These are phyloP conservation scores for Allium cepa DNA, from an alignment of 106 monocot species.

Conservation along the genomic window DNA sequence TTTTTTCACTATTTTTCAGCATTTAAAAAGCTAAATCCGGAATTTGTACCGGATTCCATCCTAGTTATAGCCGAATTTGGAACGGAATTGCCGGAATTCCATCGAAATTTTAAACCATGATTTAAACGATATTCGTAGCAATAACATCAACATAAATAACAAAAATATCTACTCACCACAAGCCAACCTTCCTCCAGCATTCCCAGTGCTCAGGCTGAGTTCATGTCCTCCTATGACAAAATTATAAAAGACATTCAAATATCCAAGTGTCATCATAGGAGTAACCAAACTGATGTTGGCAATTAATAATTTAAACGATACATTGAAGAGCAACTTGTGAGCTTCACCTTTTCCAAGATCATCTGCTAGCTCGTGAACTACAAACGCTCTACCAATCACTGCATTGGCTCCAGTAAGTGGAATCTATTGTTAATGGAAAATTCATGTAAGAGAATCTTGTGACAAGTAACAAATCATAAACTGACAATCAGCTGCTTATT, in stretches of 20 bases:
- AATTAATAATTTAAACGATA: too few relatives aligned
- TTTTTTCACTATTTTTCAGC: too few relatives aligned
- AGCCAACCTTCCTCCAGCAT: slow-evolving; percentile 85
- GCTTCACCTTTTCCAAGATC: slow-evolving; percentile 77
- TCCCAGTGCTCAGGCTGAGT: slow-evolving; percentile 78
- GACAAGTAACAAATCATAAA: too few relatives aligned
- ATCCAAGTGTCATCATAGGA: background rate
- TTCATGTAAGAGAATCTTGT: too few relatives aligned
- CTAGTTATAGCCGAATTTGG: too few relatives aligned
- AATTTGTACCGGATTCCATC: too few relatives aligned
- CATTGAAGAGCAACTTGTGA: background rate
- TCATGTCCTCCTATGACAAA: slow-evolving; percentile 52
- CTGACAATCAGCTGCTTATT: background rate
- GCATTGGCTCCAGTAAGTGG: slow-evolving; percentile 58
- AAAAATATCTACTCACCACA: slow-evolving; percentile 41
- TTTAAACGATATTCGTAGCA: too few relatives aligned
- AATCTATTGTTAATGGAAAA: slow-evolving; percentile 24
- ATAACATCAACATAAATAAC: background rate
- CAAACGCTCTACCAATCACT: slow-evolving; percentile 77
- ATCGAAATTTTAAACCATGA: too few relatives aligned
- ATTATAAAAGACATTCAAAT: background rate
- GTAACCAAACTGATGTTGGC: background rate
- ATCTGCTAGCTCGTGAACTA: slow-evolving; percentile 82
- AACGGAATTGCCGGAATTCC: too few relatives aligned
- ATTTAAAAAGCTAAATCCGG: too few relatives aligned